Conservation (phyloP, 495 filamentous ascomycete species). For the Neurospora tetrasperma region DNA sequence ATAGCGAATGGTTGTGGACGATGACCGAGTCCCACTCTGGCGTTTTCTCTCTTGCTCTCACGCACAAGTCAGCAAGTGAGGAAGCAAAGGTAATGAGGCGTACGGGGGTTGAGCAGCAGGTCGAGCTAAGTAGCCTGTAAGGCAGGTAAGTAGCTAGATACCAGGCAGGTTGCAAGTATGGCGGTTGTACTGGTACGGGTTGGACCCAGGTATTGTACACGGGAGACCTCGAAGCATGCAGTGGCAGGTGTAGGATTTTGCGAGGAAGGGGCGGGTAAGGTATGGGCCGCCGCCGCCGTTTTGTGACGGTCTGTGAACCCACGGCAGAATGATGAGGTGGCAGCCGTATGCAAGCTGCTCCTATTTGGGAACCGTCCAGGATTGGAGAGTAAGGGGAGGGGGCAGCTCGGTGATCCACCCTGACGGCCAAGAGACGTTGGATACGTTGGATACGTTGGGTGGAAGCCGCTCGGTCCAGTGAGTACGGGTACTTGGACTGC, state of each 20-base stretch:
- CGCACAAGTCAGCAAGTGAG: constrained; percentile 19
- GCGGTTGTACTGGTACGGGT: constrained; percentile 26
- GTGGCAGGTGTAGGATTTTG: constrained; percentile 5
- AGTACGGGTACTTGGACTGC: background rate
- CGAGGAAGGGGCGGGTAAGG: constrained; percentile 22
- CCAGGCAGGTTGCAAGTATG: constrained; percentile 12
- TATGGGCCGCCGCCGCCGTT: constrained; percentile 15
- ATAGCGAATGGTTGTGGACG: constrained; percentile 13
- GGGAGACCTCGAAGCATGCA: background rate
- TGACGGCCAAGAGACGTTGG: constrained; percentile 3
- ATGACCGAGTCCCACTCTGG: constrained; percentile 14
- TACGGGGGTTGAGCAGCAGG: background rate
- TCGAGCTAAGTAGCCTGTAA: constrained; percentile 7
- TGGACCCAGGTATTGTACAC: constrained; percentile 19
- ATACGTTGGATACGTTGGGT: constrained; percentile 2
- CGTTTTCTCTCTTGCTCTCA: constrained; percentile 2
- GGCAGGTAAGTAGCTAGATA: constrained; percentile 3
- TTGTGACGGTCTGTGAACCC: constrained; percentile 21
- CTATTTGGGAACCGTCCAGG: constrained; percentile 19
- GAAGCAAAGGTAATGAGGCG: background rate
- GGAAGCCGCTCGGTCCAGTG: background rate
- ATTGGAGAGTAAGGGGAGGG: constrained; percentile 10
- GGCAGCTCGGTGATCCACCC: constrained; percentile 12
- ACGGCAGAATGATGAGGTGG: constrained; percentile 28
- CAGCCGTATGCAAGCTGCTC: constrained; percentile 26